Conservation (phyloP, 768 basidiomycete genomes). For the Mycena crocata region DNA sequence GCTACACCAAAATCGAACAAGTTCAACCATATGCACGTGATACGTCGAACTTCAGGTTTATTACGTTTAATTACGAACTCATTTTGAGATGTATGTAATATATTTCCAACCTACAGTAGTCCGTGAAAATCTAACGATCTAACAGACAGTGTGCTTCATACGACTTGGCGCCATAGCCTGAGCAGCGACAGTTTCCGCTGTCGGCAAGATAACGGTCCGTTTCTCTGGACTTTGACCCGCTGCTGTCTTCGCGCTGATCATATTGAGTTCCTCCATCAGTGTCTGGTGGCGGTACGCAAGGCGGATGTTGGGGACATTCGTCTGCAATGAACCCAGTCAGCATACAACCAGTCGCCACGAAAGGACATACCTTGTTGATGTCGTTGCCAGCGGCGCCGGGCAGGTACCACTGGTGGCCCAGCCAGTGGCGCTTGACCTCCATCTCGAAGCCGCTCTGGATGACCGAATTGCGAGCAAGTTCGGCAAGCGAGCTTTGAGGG, state of each 20-base stretch:
- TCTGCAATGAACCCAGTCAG: constrained; percentile 57
- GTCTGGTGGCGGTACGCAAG: constrained; percentile 94
- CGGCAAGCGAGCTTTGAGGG: constrained; percentile 93
- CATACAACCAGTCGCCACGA: background rate
- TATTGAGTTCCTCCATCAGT: constrained; percentile 83
- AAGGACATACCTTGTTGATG: constrained; percentile 84
- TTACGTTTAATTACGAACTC: too few relatives aligned
- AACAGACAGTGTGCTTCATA: constrained; percentile 23
- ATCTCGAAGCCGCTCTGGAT: constrained; percentile 98
- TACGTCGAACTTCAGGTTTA: too few relatives aligned
- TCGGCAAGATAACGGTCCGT: constrained; percentile 35
- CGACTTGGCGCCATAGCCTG: constrained; percentile 48
- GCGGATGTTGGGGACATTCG: constrained; percentile 95
- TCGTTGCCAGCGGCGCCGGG: constrained; percentile 95
- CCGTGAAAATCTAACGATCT: too few relatives aligned
- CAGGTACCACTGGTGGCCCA: constrained; percentile 93
- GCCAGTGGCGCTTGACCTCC: constrained; percentile 96
- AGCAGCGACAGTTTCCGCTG: constrained; percentile 50
- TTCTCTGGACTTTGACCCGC: constrained; percentile 1
- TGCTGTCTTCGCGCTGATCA: constrained; percentile 56
- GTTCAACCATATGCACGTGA: too few relatives aligned
- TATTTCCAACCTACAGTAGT: too few relatives aligned
- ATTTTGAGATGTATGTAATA: too few relatives aligned
- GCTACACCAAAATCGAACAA: too few relatives aligned
- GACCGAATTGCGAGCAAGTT: constrained; percentile 98